Evolutionary conservation across 371 early-diverging fungal species (phyloP), one percentile per base, ranked within the genome.

Genomic region (Mucor lusitanicus): DNA sequence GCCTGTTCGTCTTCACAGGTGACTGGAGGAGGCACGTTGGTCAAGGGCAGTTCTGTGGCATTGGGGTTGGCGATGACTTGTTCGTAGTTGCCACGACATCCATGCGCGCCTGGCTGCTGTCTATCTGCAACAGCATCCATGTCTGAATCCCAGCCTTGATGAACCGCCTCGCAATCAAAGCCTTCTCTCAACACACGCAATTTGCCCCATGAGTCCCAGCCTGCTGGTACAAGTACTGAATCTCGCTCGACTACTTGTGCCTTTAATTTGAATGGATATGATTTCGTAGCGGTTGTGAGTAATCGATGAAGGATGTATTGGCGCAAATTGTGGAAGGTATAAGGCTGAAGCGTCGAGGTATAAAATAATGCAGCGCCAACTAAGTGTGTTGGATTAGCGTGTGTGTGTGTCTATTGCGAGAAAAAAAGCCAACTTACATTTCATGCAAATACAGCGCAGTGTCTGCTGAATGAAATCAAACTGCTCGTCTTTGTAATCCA

Each of bases 401-500:
- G 40, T 39, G 6, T 65, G 39, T 6, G 15, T 25, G 40, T 39
- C 17, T 65, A 27, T 30, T 25, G 25, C 19, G 35, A 30, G 13
- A 2, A 32, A 37, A 13, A 25, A 12, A 27, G 32, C 42, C 54
- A 9, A 35, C 53, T 86, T 86, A 96, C 95, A 95, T 85, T 93
- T 91, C 76, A 97, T 88, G 73, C 95, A 94, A 19, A 96, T 79
- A 30, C 95, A 91, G 57, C 98, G 91, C 54, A 98, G 81, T 25
- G 89, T 87, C 73, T 97, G 97, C 77, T 97, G 97, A 71, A 98
- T 94, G 78, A 90, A 96, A 76, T 97, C 98, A 76, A 98, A 96
- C 53, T 91, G 90, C 59, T 95, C 95, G 63, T 98, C 97, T 74
- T 89, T 91, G 79, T 89, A 96, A 27, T 92, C 94, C 50, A 85